Evolutionary conservation across 2,329 filamentous ascomycete species (phyloP), one percentile per base, ranked within the genome.

Genomic region (Incumbomyces delicatus): DNA sequence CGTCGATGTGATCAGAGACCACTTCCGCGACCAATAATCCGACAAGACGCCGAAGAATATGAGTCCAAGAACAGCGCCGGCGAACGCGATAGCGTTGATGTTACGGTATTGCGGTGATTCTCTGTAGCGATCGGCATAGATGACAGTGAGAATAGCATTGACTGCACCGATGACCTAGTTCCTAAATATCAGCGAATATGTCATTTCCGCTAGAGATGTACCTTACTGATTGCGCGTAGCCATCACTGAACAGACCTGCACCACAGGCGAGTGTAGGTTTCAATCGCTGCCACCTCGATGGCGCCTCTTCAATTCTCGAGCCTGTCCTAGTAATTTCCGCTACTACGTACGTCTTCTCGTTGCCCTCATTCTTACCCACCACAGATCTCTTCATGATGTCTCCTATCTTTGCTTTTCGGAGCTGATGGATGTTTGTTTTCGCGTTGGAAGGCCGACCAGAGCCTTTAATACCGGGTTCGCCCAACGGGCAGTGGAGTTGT

Each of bases 221-320:
- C 22, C 22, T 27, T 27, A 27, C 22, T 8, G 5, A 4, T 27
- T 27, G 22, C 14, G 48, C 36, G 30, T 53, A 49, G 12, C 51
- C 51, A 22, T 53, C 51, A 35, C 39, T 45, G 44, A 53, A 53
- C 5, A 53, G 41, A 10, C 89, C 89, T 43, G 88, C 85, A 53
- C 89, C 89, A 60, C 87, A 94, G 36, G 88, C 88, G 56, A 95
- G 81, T 1, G 87, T 84, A 12, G 88, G 87, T 74, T 77, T 80
- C n/a, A 75, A 68, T 39, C 77, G 70, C 53, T 77, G 68, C 75
- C 71, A 74, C 47, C 68, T 43, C 8, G 22, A 27, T 27, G 22
- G 22, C 5, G 4, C 5, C 4, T 27, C 40, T 17, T 20, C 33
- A 33, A 27, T 27, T 27, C 22, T 27, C 8, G 22, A 27, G 8